Conservation (phyloP, 2,329 filamentous ascomycete species). For the Ascochyta rabiei region DNA sequence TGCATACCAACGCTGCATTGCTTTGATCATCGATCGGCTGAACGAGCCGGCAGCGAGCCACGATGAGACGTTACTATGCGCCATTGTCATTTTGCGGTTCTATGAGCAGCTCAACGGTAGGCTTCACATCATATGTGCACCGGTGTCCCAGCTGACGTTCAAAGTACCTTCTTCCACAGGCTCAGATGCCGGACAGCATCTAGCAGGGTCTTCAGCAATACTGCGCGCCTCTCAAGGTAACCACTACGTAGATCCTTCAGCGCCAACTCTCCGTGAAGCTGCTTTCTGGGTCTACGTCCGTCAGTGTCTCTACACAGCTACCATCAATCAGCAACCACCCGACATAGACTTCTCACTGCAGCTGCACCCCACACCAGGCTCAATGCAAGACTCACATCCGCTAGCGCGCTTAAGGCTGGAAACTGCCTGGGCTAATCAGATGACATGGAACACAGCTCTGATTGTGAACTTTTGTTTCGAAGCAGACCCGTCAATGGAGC, state of each 20-base stretch:
- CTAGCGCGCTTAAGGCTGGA: conserved; percentile 34
- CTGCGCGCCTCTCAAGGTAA: conserved; percentile 37
- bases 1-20: conserved; percentile 39
- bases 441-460: conserved; percentile 41
- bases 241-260: conserved; percentile 38
- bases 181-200: conserved; percentile 36
- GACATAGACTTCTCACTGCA: conserved; percentile 38
- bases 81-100: conserved; percentile 42
- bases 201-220: conserved; percentile 40
- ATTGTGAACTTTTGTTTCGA: conserved; percentile 42
- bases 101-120: conserved; percentile 41
- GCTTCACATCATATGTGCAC: background rate
- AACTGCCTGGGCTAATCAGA: conserved; percentile 42
- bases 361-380: conserved; percentile 29
- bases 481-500: conserved; percentile 19
- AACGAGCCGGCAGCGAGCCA: conserved; percentile 33
- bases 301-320: conserved; percentile 42
- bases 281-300: conserved; percentile 45
- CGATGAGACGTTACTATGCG: conserved; percentile 38
- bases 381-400: conserved; percentile 33
- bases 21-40: conserved; percentile 38
- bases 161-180: conserved; percentile 34
- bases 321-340: conserved; percentile 39
- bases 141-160: conserved; percentile 7
- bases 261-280: conserved; percentile 41